phyloP scores from a whole-genome alignment of 306 rosid genomes.

The Cicer judaicum region DNA sequence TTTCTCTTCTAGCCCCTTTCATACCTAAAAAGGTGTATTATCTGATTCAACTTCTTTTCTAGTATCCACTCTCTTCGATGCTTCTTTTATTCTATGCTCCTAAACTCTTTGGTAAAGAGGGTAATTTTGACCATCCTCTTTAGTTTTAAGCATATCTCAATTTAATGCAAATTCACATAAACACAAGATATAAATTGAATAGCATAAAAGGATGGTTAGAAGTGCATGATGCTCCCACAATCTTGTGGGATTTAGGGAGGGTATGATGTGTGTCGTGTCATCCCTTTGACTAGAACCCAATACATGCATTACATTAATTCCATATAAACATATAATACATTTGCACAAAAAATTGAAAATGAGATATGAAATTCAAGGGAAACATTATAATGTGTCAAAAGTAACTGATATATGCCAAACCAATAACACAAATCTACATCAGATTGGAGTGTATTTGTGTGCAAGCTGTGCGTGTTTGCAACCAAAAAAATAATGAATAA shows the following conservation, averaged over 20 bases:
- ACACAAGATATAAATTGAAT: background rate
- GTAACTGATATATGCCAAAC: slow-evolving; percentile 30
- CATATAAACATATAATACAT: slow-evolving; percentile 14
- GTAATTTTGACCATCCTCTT: background rate
- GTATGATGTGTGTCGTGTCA: background rate
- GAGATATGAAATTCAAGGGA: background rate
- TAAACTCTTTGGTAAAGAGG: background rate
- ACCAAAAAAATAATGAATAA: slow-evolving; percentile 24
- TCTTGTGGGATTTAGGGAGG: background rate
- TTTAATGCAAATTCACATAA: background rate
- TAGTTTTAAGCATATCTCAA: background rate
- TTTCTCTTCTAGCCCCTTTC: background rate
- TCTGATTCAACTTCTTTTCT: background rate
- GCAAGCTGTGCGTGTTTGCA: slow-evolving; percentile 25
- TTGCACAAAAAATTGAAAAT: slow-evolving; percentile 22
- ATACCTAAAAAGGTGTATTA: background rate
- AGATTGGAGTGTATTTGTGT: slow-evolving; percentile 7
- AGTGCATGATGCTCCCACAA: slow-evolving; percentile 13
- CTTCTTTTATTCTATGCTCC: background rate
- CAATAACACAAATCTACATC: slow-evolving; percentile 34
- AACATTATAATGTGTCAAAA: slow-evolving; percentile 2
- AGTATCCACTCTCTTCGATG: background rate
- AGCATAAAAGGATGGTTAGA: background rate
- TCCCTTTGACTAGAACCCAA: slow-evolving; percentile 5
- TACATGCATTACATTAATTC: slow-evolving; percentile 21